These are phyloP conservation scores for Lodderomyces metapsilosis DNA, from an alignment of 1,139 yeast genomes.

Conservation along the genomic window DNA sequence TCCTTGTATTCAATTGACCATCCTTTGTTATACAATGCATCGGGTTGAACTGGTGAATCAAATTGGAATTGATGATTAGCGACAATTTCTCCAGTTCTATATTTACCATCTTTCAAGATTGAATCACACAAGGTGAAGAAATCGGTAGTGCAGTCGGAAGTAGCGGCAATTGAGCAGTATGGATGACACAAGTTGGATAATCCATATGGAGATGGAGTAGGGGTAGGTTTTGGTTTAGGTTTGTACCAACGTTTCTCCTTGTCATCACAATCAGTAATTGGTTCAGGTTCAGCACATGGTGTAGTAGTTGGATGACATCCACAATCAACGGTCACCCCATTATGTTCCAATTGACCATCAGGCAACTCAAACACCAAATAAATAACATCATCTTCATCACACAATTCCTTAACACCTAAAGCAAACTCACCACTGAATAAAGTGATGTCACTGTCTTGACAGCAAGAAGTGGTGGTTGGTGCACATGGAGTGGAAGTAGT, in stretches of 20 bases:
- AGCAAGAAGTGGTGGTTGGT: not conserved
- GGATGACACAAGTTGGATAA: not conserved
- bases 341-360: conserved; percentile 11
- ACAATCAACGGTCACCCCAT: conserved; percentile 3
- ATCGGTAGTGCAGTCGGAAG: conserved; percentile 1
- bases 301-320: conserved; percentile 1
- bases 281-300: conserved; percentile 2
- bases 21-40: conserved; percentile 11
- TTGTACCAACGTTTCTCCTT: conserved; percentile 7
- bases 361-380: conserved; percentile 7
- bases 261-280: conserved; percentile 1
- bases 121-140: conserved; percentile 48
- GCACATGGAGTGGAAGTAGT: conserved; percentile 1
- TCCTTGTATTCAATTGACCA: conserved; percentile 17
- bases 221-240: conserved; percentile 1
- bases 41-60: conserved; percentile 46
- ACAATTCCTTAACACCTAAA: conserved; percentile 10
- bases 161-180: conserved; percentile 4
- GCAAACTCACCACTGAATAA: conserved; percentile 10
- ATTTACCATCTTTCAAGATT: conserved; percentile 34
- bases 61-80: conserved; percentile 49
- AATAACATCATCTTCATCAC: conserved; percentile 2
- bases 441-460: conserved; percentile 5
- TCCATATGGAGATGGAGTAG: conserved; percentile 1
- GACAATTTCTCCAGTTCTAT: conserved; percentile 44